phyloP scores from a whole-genome alignment of 2,329 filamentous ascomycete genomes.

The Aspergillus caelatus region DNA sequence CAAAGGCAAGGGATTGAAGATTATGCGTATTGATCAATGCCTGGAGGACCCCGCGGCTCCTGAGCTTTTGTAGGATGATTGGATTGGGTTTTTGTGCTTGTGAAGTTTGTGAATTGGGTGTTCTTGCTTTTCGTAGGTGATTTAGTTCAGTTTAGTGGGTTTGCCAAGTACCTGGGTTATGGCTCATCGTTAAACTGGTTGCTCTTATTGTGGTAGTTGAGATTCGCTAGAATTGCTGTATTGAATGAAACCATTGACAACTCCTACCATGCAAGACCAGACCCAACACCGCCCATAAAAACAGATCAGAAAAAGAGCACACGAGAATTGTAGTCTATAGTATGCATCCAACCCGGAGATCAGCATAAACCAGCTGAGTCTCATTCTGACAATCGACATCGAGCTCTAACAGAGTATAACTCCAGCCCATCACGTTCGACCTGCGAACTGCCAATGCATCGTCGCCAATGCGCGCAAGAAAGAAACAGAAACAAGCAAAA shows the following conservation, averaged over 20 bases:
- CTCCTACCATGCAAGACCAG: constrained; percentile 1
- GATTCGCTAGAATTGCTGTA: not conserved
- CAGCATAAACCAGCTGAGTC: not conserved
- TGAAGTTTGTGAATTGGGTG: not conserved
- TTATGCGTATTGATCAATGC: constrained; percentile 70
- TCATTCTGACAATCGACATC: not conserved
- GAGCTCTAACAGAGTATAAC: not conserved
- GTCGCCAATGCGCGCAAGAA: not conserved
- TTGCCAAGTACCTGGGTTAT: not conserved
- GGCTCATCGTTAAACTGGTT: not conserved
- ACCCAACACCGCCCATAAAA: not conserved
- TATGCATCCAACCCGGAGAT: not conserved
- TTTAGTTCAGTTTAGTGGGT: not conserved
- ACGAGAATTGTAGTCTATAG: not conserved
- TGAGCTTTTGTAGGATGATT: constrained; percentile 12
- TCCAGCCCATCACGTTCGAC: not conserved
- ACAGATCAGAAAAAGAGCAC: not conserved
- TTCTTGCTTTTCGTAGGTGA: not conserved
- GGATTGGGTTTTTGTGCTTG: not conserved
- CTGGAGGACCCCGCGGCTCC: constrained; percentile 57
- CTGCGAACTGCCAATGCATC: not conserved
- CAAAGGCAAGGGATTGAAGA: constrained; percentile 64
- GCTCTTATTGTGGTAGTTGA: not conserved
- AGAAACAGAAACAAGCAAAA: constrained; percentile 8
- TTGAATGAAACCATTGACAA: not conserved